phyloP scores from a whole-genome alignment of 2,329 filamentous ascomycete genomes.

The Diplodia intermedia region DNA sequence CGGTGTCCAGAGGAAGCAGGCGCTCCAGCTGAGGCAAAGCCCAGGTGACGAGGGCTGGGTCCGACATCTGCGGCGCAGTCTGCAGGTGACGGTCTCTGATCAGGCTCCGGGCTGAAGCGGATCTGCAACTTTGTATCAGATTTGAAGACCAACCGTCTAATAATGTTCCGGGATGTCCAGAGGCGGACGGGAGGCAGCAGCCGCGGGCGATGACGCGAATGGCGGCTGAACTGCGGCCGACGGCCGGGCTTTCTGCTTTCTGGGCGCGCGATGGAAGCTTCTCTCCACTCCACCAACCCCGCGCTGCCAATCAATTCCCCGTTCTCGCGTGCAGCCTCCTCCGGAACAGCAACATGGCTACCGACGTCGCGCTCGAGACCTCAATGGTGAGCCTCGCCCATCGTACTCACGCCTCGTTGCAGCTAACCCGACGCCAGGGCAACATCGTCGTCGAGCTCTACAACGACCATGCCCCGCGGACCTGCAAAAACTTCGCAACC shows the following conservation, averaged over 20 bases:
- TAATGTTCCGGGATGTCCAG: background rate
- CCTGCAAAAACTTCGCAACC: conserved; percentile 85
- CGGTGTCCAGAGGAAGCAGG: conserved; percentile 83
- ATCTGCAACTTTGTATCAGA: background rate
- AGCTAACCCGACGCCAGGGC: conserved; percentile 63
- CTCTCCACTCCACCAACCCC: background rate
- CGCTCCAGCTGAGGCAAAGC: conserved; percentile 75
- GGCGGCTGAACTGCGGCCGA: background rate
- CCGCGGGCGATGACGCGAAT: conserved; percentile 17
- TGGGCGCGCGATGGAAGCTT: background rate
- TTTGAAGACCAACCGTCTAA: background rate
- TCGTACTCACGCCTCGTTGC: conserved; percentile 32
- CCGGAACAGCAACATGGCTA: conserved; percentile 64
- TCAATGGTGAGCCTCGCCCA: conserved; percentile 68
- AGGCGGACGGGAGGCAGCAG: too few species aligned
- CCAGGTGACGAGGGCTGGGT: conserved; percentile 53
- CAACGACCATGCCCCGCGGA: conserved; percentile 83
- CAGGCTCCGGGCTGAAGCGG: background rate
- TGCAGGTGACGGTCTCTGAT: background rate
- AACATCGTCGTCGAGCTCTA: conserved; percentile 89
- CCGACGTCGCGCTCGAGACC: conserved; percentile 81
- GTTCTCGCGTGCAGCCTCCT: background rate
- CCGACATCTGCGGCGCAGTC: background rate
- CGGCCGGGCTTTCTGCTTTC: background rate
- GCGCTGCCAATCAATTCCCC: background rate